Evolutionary conservation across 257 asterid species (phyloP), one percentile per base, ranked within the genome.

Genomic region (Solanum dulcamara): DNA sequence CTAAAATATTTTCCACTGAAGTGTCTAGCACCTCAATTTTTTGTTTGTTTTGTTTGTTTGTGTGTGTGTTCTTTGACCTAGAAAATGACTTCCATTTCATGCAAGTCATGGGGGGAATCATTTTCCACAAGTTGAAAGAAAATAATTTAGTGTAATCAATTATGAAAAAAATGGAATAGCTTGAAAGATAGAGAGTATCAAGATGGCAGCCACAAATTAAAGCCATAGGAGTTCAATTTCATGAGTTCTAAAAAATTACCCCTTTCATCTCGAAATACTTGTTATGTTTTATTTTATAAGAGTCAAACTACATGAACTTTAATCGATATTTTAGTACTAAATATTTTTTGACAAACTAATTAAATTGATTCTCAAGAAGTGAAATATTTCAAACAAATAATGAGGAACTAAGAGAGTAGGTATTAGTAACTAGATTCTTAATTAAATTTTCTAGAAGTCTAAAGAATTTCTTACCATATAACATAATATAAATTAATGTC

Each of bases 381-480:
- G 1, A 48, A 14, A 48, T 5, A 48, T 48, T 4, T 46, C 2
- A 46, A 48, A 51, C 10, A 51, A 1, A 51, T 51, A 10, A n/a
- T n/a, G n/a, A n/a, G n/a, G n/a, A n/a, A n/a, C 4, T 33, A 33
- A 33, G 37, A 4, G 0, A 53, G 11, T 1, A 53, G 0, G 0
- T 20, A 6, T 7, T 53, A 9, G 0, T 55, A 55, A 9, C 1
- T 11, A 55, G 9, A 11, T 55, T 0, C 0, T 22, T 9, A 22
- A 55, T 20, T 22, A 1, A 55, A 0, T 55, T 8, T 55, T 22
- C 12, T 22, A 22, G 2, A 0, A 8, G 22, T 55, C 3, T 55
- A 55, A 3, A 7, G n/a, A 59, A 0, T 10, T 24, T 24, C 0
- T 24, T 3, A 24, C 1, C 0, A 59, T 2, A 59, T 24, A 30